Evolutionary conservation across 1,139 yeast species (phyloP), one percentile per base, ranked within the genome.

Genomic region (Suhomyces wounanorum): DNA sequence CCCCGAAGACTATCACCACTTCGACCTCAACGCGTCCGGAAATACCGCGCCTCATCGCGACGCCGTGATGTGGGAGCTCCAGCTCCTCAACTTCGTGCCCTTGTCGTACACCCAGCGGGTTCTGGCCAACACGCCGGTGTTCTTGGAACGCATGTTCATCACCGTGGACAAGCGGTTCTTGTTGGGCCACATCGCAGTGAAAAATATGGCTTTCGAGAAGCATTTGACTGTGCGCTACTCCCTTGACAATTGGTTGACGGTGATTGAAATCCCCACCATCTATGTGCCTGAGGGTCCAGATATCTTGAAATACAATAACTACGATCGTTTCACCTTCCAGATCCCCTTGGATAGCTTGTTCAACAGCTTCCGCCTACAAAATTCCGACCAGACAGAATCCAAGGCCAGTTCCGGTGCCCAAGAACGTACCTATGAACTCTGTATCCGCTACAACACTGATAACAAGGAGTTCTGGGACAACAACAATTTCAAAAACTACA

Each of bases 401-500:
- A 14, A 14, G 3, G 9, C 23, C 13, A 16, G 16, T 37, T 18
- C 40, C 13, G 40, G 26, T 26, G 39, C 45, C 41, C 67, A 61
- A 45, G 68, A 62, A 48, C 65, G 65, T 42, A 55, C 54, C 18
- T 72, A 69, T 54, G 65, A 72, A 47, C 72, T 88, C 59, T 89
- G 96, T 61, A 77, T 89, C 39, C 78, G 82, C 50, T 89, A 83
- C 63, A 64, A 62, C 43, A 66, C 82, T 26, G 70, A 72, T 30
- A 75, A 75, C 25, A 64, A 67, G 30, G 92, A 85, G 58, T 81
- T 63, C 62, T 90, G 96, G 96, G 96, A 89, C 67, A 89, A 88
- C 69, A 89, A 90, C 66, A 56, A 68, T 38, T 64, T 63, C 44
- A 66, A 69, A 48, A 89, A 89, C 67, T 89, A 87, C 67, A 75